Conservation (phyloP, 108 stramenopile genomes). For the Cyclotella cryptica region DNA sequence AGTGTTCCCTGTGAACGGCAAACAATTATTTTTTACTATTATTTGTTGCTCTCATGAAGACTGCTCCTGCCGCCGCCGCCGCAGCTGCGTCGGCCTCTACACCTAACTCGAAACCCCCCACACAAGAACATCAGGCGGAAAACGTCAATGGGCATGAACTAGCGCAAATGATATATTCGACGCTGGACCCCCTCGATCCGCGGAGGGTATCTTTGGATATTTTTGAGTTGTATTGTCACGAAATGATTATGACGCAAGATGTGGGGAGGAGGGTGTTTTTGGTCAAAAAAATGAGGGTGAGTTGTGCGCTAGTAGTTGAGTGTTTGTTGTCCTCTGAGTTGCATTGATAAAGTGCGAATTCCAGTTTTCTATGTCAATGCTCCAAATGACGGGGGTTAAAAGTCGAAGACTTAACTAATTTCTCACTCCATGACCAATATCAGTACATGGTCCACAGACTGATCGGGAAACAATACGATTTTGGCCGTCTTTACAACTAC, state of each 20-base stretch:
- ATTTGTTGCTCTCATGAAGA: too few relatives aligned
- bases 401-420: too few relatives aligned
- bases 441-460: conserved; percentile 50
- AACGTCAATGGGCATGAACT: neutral
- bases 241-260: conserved; percentile 31
- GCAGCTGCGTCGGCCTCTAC: too few relatives aligned
- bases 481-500: conserved; percentile 48
- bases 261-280: conserved; percentile 48
- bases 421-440: neutral
- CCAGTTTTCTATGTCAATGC: too few relatives aligned
- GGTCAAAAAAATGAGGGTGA: conserved; percentile 46
- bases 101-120: neutral
- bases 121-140: neutral
- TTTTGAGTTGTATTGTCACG: conserved; percentile 53
- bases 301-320: conserved; percentile 1
- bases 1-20: too few relatives aligned
- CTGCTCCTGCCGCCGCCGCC: too few relatives aligned
- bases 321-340: neutral
- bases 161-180: conserved; percentile 9
- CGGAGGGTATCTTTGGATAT: conserved; percentile 46
- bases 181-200: conserved; percentile 55
- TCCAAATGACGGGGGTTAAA: neutral
- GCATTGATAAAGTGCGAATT: too few relatives aligned
- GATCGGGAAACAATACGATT: conserved; percentile 44
- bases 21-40: too few relatives aligned